These are phyloP conservation scores for Theileria parva DNA, from an alignment of 169 alveolate species.

Conservation along the genomic window DNA sequence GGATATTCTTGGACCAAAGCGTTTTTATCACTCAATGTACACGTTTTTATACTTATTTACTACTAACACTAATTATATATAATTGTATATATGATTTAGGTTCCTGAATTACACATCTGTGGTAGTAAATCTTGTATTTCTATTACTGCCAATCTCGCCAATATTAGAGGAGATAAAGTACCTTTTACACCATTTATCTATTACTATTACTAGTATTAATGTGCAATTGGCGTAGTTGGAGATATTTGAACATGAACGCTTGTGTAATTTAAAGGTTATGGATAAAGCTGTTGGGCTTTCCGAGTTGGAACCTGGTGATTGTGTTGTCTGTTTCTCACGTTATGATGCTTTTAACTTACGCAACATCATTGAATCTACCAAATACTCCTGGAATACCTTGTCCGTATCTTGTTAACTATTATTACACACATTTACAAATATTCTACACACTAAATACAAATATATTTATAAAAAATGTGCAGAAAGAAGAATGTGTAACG, in stretches of 20 bases:
- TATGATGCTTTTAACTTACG: conserved; percentile 68
- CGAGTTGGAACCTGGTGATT: conserved; percentile 87
- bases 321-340: conserved; percentile 86
- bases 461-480: too few species aligned
- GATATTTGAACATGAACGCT: conserved; percentile 58
- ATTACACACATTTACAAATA: too few species aligned
- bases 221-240: conserved; percentile 31
- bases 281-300: conserved; percentile 60
- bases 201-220: conserved; percentile 1
- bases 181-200: conserved; percentile 4
- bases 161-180: conserved; percentile 49
- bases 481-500: conserved; percentile 49
- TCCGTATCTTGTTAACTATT: too few species aligned
- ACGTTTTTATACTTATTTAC: too few species aligned
- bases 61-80: too few species aligned
- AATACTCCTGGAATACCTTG: conserved; percentile 20
- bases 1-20: conserved; percentile 92
- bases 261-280: conserved; percentile 56
- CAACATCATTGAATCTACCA: conserved; percentile 49
- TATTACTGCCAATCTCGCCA: conserved; percentile 27
- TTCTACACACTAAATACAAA: too few species aligned
- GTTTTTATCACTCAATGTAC: conserved; percentile 79
- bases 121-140: conserved; percentile 37
- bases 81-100: conserved; percentile 23
- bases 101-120: conserved; percentile 78